Conservation (phyloP, 2,329 filamentous ascomycete genomes). For the Fusarium humuli region DNA sequence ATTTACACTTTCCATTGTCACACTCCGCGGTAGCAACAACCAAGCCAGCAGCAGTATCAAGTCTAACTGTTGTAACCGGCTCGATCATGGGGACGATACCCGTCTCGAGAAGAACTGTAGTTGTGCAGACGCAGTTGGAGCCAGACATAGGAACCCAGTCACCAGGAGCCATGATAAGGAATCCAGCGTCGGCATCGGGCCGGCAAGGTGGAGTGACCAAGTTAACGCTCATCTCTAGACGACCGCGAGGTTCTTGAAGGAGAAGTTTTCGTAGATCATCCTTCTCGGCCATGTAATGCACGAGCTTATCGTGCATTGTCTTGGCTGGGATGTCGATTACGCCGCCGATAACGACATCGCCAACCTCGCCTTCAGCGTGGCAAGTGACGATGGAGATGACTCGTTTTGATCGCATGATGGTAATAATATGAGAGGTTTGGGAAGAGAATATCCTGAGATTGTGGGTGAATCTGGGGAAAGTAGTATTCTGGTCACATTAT, state of each 20-base stretch:
- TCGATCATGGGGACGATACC: conserved; percentile 58
- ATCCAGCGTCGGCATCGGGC: conserved; percentile 55
- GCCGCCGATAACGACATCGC: conserved; percentile 62
- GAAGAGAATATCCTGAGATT: background rate
- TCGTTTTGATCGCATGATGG: conserved; percentile 22
- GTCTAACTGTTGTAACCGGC: conserved; percentile 29
- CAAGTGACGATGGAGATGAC: conserved; percentile 50
- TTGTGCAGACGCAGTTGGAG: conserved; percentile 56
- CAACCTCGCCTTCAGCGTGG: conserved; percentile 58
- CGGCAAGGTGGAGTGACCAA: conserved; percentile 46
- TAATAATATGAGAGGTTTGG: background rate
- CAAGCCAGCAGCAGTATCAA: conserved; percentile 12
- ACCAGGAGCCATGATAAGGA: conserved; percentile 49
- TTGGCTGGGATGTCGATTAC: conserved; percentile 57
- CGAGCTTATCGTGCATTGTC: conserved; percentile 62
- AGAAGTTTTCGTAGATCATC: conserved; percentile 50
- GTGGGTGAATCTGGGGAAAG: background rate
- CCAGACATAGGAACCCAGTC: conserved; percentile 52
- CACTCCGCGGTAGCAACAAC: conserved; percentile 23
- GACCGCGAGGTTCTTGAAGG: conserved; percentile 10
- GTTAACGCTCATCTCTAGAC: conserved; percentile 12
- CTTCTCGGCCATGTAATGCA: conserved; percentile 54
- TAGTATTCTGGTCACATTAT: background rate
- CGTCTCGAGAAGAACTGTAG: conserved; percentile 59
- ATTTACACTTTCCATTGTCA: conserved; percentile 22